Percentiles rank a stretch among this genome's conserved stretches.
Evolutionary conservation across 2,329 filamentous ascomycete genomes (phyloP).

Genomic region (Xylaria sp.): DNA sequence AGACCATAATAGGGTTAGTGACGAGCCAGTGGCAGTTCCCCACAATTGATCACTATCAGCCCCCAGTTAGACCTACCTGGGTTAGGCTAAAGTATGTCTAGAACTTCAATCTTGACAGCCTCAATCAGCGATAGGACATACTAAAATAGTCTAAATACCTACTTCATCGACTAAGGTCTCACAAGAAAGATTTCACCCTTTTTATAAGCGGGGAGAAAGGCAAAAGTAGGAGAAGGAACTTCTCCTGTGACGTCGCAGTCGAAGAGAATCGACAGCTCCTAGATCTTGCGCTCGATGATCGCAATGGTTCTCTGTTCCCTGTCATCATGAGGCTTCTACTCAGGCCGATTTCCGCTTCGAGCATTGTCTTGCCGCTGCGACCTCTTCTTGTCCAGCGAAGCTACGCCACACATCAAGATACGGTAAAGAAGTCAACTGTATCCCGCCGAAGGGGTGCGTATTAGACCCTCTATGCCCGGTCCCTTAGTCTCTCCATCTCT

Average conservation of each 20-base stretch:
- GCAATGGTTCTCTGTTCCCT: conserved; percentile 47
- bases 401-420: conserved; percentile 69
- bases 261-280: conserved; percentile 36
- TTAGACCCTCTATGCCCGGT: background rate
- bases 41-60: conserved; percentile 39
- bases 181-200: background rate
- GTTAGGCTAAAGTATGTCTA: background rate
- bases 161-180: conserved; percentile 6
- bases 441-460: conserved; percentile 64
- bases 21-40: conserved; percentile 18
- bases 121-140: conserved; percentile 21
- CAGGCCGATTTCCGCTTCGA: conserved; percentile 53
- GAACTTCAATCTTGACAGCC: conserved; percentile 36
- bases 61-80: background rate
- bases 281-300: background rate
- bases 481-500: conserved; percentile 7
- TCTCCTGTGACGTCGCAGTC: background rate
- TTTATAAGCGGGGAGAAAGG: background rate
- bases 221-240: background rate
- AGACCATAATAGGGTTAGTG: conserved; percentile 37
- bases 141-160: background rate
- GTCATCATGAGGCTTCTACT: conserved; percentile 60
- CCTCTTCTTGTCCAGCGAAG: conserved; percentile 57
- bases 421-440: conserved; percentile 50
- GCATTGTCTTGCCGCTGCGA: conserved; percentile 50